Evolutionary conservation across 202 grass and related monocot species (phyloP).

Genomic region (Elaeis oleifera): DNA sequence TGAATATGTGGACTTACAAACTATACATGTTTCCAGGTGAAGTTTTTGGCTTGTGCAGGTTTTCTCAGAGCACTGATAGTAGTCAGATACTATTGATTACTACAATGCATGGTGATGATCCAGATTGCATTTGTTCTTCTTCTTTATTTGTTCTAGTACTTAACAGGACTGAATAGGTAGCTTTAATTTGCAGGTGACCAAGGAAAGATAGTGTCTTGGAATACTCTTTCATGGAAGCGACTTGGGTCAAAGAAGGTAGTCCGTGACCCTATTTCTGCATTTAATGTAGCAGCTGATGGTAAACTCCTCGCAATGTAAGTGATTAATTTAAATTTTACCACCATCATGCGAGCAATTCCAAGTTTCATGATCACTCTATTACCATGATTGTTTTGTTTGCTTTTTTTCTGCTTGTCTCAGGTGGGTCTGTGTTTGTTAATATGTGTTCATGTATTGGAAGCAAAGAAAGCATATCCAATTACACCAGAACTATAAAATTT

Average conservation of each 20-base stretch:
- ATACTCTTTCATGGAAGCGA: slow-evolving; percentile 69
- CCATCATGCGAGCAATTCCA: no score
- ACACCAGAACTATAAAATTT: no score
- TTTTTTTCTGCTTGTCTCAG: no score
- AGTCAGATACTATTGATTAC: slow-evolving; percentile 53
- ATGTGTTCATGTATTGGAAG: no score
- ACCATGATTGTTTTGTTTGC: no score
- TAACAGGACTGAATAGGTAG: no score
- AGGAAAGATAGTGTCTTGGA: slow-evolving; percentile 88
- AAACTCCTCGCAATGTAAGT: slow-evolving; percentile 71
- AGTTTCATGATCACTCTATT: no score
- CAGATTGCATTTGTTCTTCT: slow-evolving; percentile 7
- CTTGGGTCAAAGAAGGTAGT: slow-evolving; percentile 57
- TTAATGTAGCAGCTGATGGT: slow-evolving; percentile 57
- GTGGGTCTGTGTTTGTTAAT: no score
- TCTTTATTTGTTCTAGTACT: slow-evolving; percentile 1
- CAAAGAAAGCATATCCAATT: no score
- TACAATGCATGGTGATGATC: slow-evolving; percentile 61
- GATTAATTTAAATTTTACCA: neutral
- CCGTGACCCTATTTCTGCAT: slow-evolving; percentile 77
- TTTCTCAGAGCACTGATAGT: slow-evolving; percentile 37
- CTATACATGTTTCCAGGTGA: slow-evolving; percentile 54
- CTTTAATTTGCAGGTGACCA: slow-evolving; percentile 47
- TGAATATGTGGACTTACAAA: slow-evolving; percentile 14
- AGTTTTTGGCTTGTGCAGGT: slow-evolving; percentile 84